A percentile compares a stretch with the other conserved stretches of the same genome.
Conservation (phyloP, 345 rosid species). For the Gynandropsis gynandra region DNA sequence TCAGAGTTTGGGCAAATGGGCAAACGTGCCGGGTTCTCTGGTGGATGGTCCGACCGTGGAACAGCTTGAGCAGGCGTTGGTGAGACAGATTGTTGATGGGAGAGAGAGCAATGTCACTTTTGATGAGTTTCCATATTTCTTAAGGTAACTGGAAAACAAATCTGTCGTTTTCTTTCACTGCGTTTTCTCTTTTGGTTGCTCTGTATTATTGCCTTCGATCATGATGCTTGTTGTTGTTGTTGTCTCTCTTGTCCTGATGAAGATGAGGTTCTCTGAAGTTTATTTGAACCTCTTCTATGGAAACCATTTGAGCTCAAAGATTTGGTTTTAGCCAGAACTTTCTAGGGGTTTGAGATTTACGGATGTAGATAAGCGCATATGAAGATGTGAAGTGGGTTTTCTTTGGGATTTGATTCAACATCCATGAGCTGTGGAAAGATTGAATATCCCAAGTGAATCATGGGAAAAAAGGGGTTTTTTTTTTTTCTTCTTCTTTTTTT, state of each 20-base stretch:
- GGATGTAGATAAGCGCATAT: conserved; percentile 14
- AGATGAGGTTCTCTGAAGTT: too few relatives aligned
- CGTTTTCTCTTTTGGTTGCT: background rate
- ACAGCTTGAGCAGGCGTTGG: conserved; percentile 80
- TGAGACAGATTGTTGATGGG: conserved; percentile 65
- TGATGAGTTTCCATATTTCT: conserved; percentile 83
- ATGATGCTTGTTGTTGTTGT: too few relatives aligned
- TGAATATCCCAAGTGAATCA: background rate
- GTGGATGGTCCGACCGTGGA: conserved; percentile 45
- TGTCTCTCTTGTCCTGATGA: too few relatives aligned
- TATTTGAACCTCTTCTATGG: too few relatives aligned
- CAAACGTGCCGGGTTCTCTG: conserved; percentile 29
- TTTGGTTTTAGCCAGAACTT: background rate
- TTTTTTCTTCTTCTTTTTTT: background rate
- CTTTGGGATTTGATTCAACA: background rate
- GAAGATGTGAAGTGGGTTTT: conserved; percentile 22
- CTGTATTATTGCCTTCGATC: background rate
- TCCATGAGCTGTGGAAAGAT: conserved; percentile 15
- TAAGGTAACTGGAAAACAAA: conserved; percentile 44
- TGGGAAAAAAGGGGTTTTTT: background rate
- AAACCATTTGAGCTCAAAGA: conserved; percentile 1
- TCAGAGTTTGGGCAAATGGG: conserved; percentile 55
- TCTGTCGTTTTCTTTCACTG: background rate
- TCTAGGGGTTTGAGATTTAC: conserved; percentile 15
- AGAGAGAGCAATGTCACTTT: conserved; percentile 49